A percentile compares a stretch with the other conserved stretches of the same genome.
These are phyloP conservation scores for Diutina rugosa DNA, from an alignment of 1,139 yeast species.

Conservation along the genomic window DNA sequence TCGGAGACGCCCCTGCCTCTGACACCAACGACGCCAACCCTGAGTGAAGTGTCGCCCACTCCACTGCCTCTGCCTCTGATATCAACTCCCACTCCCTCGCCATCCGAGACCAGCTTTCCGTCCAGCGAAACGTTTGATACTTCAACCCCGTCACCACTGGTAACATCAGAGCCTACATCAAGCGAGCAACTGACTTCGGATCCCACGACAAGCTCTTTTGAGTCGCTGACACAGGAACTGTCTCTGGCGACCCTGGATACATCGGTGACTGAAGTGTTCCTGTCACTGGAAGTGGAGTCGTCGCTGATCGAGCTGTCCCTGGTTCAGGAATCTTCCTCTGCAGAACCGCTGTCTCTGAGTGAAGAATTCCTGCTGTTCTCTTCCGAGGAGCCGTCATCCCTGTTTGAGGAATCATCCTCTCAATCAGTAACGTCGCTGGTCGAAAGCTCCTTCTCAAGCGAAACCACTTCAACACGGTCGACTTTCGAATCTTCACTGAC, in stretches of 20 bases:
- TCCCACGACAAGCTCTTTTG: conserved; percentile 2
- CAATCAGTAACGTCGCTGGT: neutral
- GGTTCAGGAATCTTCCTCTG: neutral
- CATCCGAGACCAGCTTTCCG: conserved; percentile 4
- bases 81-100: conserved; percentile 3
- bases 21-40: neutral
- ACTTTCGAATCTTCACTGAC: neutral
- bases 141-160: conserved; percentile 6
- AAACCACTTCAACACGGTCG: neutral
- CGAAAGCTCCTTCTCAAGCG: neutral
- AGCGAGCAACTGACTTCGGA: neutral
- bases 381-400: neutral
- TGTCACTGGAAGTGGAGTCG: conserved; percentile 4
- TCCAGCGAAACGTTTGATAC: conserved; percentile 7
- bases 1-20: neutral
- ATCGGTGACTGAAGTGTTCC: conserved; percentile 4
- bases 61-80: neutral
- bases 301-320: neutral
- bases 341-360: neutral
- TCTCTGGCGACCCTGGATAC: conserved; percentile 4
- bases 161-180: conserved; percentile 3
- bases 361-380: neutral
- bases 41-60: neutral
- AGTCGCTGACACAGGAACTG: conserved; percentile 3
- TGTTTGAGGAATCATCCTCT: neutral